Base-by-base conservation (phyloP, 768 basidiomycete species). In the Panaeolus cyanescens region DNA sequence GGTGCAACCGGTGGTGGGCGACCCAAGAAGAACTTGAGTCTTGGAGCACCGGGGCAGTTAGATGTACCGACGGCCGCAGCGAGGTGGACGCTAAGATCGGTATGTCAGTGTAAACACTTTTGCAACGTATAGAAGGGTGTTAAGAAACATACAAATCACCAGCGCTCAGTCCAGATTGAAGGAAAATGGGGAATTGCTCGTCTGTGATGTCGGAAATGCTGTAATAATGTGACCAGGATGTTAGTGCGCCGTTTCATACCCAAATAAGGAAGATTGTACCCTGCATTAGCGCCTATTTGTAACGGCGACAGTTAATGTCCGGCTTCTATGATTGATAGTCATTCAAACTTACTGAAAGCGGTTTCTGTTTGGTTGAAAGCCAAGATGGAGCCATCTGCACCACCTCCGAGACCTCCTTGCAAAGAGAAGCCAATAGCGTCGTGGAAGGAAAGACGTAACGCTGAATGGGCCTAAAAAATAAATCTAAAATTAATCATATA, bases 1-100 rank as follows among this genome's bases (percentile, higher is more conserved):
- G 64, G 54, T 25, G 50, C 59, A n/a, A 61, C 57, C 10, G 59
- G 56, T 31, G 63, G 56, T 4, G 64, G 66, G n/a, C 66, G 66
- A 36, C 74, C 69, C 12, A 66, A 62, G 55, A 70, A 55, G 62
- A 71, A 72, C 31, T 66, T 59, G 9, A 75, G 60, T 20, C 59
- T 66, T 4, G 72, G 73, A n/a, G 72, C 71, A 55, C 74, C 74
- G 4, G 72, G 73, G 50, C 74, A 75, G 66, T 74, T 75, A 32
- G 65, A 56, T 36, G 64, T 54, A 19, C 66, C 66, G 57, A 72
- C 68, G 13, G 59, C 59, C 9, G 54, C 59, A 30, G 59, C 59
- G 9, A 60, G 39, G 30, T 60, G 59, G 12, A 60, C 54, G 50
- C 59, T 60, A 10, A 6, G 17, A 12, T 30, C 17, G 15, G 12